A percentile compares a stretch with the other conserved stretches of the same genome.
Evolutionary conservation across 2,329 filamentous ascomycete genomes (phyloP).

Genomic region (Teratosphaeria gauchensis): DNA sequence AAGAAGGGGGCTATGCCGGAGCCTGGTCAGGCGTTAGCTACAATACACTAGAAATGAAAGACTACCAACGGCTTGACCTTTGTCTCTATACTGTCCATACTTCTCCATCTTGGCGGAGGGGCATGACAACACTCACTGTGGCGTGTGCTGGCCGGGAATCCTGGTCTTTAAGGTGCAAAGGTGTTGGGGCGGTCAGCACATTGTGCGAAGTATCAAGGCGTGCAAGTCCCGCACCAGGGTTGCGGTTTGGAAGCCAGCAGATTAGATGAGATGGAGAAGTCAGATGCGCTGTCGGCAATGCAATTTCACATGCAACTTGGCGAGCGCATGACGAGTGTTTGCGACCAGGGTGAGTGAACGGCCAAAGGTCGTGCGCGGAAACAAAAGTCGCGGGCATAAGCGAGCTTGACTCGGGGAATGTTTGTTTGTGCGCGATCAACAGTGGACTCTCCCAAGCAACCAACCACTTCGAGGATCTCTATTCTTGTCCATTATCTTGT

Average conservation of each 20-base stretch:
- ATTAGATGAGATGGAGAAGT: background rate
- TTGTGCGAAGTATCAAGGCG: background rate
- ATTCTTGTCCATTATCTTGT: background rate
- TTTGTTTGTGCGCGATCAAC: background rate
- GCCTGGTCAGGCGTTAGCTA: conserved; percentile 45
- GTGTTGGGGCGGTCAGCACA: background rate
- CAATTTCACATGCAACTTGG: background rate
- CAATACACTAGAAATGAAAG: conserved; percentile 6
- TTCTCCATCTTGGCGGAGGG: conserved; percentile 64
- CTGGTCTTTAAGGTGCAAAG: background rate
- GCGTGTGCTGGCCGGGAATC: background rate
- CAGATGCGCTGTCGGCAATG: background rate
- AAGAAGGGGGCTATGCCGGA: conserved; percentile 96
- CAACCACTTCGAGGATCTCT: background rate
- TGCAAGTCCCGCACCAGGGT: background rate
- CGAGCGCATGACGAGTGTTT: background rate
- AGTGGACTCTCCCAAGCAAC: background rate
- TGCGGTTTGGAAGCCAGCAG: background rate
- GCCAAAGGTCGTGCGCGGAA: background rate
- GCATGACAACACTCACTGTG: background rate
- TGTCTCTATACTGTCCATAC: conserved; percentile 84
- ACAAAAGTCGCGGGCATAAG: background rate
- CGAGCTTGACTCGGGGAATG: background rate
- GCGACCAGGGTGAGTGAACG: background rate
- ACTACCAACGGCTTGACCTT: conserved; percentile 46